A percentile compares a stretch with the other conserved stretches of the same genome.
Conservation (phyloP, 345 rosid genomes). For the Pelargonium nanum region DNA sequence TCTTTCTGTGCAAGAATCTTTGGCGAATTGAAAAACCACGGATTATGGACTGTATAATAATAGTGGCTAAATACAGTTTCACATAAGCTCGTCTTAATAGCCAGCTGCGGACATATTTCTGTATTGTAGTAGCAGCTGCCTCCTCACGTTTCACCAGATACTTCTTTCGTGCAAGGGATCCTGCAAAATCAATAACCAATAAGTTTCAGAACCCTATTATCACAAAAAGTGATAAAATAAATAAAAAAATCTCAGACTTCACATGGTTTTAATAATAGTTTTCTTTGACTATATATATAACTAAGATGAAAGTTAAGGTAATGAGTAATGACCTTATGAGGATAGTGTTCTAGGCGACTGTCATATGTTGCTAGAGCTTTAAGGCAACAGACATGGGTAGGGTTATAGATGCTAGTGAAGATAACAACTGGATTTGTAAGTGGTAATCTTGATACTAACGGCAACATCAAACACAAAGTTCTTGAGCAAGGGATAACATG, state of each 20-base stretch:
- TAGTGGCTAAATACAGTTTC: conserved; percentile 42
- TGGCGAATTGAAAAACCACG: conserved; percentile 53
- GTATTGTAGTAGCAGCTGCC: conserved; percentile 63
- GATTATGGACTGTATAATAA: conserved; percentile 54
- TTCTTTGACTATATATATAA: background rate
- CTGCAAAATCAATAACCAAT: conserved; percentile 29
- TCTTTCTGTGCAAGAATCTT: conserved; percentile 44
- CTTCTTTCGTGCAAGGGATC: conserved; percentile 58
- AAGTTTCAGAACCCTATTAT: background rate
- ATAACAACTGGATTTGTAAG: too few relatives aligned
- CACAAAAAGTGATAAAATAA: too few relatives aligned
- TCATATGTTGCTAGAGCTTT: too few relatives aligned
- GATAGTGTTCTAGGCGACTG: background rate
- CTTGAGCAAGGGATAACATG: too few relatives aligned
- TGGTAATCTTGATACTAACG: too few relatives aligned
- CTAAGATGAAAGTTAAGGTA: background rate
- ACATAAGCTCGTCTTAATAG: conserved; percentile 35
- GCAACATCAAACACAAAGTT: too few relatives aligned
- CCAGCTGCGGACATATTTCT: conserved; percentile 62
- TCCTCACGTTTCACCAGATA: conserved; percentile 49
- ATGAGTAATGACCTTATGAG: background rate
- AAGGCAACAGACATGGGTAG: too few relatives aligned
- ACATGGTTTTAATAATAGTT: too few relatives aligned
- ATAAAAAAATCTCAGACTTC: too few relatives aligned
- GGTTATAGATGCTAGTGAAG: too few relatives aligned